These are phyloP conservation scores for Fusarium anguioides DNA, from an alignment of 2,329 filamentous ascomycete species.

Conservation along the genomic window DNA sequence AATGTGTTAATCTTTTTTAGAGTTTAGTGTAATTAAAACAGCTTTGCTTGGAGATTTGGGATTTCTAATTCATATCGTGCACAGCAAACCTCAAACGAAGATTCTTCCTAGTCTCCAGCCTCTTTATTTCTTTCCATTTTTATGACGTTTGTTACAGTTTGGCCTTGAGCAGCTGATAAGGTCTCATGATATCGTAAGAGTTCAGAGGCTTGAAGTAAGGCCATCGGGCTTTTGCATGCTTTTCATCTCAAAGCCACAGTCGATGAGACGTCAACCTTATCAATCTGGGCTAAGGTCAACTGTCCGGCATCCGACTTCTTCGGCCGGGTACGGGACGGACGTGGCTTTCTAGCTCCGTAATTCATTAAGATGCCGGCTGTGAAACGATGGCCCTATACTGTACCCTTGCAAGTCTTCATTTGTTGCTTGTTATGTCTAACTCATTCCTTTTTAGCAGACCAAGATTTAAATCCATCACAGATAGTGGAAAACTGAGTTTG, in stretches of 20 bases:
- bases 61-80: no score
- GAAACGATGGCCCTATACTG: neutral
- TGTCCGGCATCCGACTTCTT: neutral
- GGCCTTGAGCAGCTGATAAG: neutral
- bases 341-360: conserved; percentile 10
- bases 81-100: neutral
- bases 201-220: neutral
- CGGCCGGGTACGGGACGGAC: conserved; percentile 21
- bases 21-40: no score
- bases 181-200: conserved; percentile 6
- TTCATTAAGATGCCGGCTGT: neutral
- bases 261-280: conserved; percentile 2
- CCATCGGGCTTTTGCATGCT: neutral
- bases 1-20: no score
- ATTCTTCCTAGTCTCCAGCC: neutral
- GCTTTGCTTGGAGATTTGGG: no score
- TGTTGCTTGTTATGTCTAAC: neutral
- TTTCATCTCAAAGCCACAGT: conserved; percentile 3
- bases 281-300: conserved; percentile 9
- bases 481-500: neutral
- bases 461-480: neutral
- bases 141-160: neutral
- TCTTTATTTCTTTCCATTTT: conserved; percentile 1
- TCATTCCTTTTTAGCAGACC: neutral
- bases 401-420: neutral